Conservation (phyloP, 352 stramenopile genomes). For the Pythium apleroticum region DNA sequence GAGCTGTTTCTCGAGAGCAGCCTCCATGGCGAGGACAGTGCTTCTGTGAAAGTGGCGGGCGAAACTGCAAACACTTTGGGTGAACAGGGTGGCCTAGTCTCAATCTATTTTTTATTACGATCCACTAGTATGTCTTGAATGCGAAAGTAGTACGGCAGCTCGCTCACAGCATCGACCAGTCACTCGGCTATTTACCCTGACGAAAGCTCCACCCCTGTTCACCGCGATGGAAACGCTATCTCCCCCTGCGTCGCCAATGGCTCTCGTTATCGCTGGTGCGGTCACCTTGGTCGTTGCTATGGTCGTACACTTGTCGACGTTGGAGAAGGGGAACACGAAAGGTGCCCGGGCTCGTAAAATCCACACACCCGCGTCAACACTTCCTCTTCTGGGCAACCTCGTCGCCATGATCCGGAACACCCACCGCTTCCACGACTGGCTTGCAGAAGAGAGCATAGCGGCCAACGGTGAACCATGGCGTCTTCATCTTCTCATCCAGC, state of each 20-base stretch:
- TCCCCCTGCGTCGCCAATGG: not conserved
- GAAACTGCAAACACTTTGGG: not conserved
- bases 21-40: slow-evolving; percentile 16
- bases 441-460: slow-evolving; percentile 14
- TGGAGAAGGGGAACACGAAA: not conserved
- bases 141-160: no score
- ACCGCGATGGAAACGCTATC: not conserved
- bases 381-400: slow-evolving; percentile 43
- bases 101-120: no score
- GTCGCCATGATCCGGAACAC: slow-evolving; percentile 31
- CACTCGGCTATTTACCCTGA: not conserved
- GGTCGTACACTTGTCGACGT: not conserved
- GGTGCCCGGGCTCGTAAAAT: slow-evolving; percentile 1
- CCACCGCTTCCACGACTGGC: slow-evolving; percentile 44
- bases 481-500: slow-evolving; percentile 15
- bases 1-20: slow-evolving; percentile 19
- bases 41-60: no score
- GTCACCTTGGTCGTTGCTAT: not conserved
- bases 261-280: not conserved
- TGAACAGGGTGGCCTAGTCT: not conserved
- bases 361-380: not conserved
- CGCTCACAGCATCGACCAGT: no score
- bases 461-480: slow-evolving; percentile 25
- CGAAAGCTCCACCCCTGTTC: not conserved
- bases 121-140: no score